Conservation (phyloP, 768 basidiomycete species). For the Multifurca ochricompacta region DNA sequence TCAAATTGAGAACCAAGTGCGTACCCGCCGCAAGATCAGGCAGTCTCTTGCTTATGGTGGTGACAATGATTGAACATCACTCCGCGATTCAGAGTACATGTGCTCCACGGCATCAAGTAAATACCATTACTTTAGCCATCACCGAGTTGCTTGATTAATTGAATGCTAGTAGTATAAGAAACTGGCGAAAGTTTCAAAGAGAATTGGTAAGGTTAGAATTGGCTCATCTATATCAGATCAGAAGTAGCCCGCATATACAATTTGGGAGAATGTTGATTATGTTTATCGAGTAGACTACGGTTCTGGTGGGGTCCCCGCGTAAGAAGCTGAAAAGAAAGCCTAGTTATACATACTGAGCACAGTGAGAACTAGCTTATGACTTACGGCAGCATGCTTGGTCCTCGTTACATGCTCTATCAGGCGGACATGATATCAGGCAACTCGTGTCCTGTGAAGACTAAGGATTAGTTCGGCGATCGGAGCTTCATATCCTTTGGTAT, state of each 20-base stretch:
- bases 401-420: slow-evolving; percentile 60
- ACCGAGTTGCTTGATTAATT: too few species aligned
- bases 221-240: background rate
- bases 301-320: slow-evolving; percentile 2
- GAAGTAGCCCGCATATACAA: too few species aligned
- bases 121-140: too few species aligned
- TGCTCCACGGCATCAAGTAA: too few species aligned
- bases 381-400: slow-evolving; percentile 78
- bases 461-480: slow-evolving; percentile 4
- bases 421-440: slow-evolving; percentile 67
- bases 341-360: background rate
- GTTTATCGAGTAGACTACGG: background rate
- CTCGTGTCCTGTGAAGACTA: slow-evolving; percentile 47
- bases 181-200: too few species aligned
- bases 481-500: background rate
- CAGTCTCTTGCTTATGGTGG: too few species aligned
- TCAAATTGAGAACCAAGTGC: too few species aligned
- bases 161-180: too few species aligned
- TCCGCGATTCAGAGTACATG: too few species aligned
- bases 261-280: too few species aligned
- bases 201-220: background rate
- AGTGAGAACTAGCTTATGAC: slow-evolving; percentile 26
- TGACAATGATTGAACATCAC: too few species aligned
- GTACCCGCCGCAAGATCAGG: too few species aligned
- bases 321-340: slow-evolving; percentile 6